Conservation (phyloP, 2,329 filamentous ascomycete genomes). For the Fusarium odoratissimum region DNA sequence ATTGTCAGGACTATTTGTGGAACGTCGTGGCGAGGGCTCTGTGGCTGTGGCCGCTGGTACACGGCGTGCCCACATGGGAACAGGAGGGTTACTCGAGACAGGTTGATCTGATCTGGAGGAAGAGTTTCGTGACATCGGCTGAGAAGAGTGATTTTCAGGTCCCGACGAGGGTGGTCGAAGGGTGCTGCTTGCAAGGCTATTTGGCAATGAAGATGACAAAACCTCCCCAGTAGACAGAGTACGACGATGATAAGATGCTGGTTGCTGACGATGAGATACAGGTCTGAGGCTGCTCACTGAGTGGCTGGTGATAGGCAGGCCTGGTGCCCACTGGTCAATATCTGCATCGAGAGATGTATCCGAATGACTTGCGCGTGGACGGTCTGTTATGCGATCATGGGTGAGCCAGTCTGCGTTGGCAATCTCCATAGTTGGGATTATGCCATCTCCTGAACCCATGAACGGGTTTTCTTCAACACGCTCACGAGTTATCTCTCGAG, state of each 20-base stretch:
- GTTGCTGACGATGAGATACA: neutral
- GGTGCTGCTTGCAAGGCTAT: conserved; percentile 28
- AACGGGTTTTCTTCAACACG: conserved; percentile 30
- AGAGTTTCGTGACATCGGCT: conserved; percentile 35
- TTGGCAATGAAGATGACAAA: conserved; percentile 27
- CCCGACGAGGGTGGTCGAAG: conserved; percentile 26
- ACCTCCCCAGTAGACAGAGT: conserved; percentile 20
- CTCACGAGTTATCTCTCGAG: conserved; percentile 7
- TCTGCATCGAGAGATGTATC: conserved; percentile 29
- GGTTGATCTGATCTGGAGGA: conserved; percentile 25
- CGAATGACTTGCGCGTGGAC: conserved; percentile 16
- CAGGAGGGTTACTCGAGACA: neutral
- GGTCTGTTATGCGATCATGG: neutral
- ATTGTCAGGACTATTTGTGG: conserved; percentile 10
- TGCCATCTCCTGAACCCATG: conserved; percentile 16
- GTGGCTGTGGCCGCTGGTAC: conserved; percentile 33
- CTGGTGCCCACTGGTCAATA: conserved; percentile 27
- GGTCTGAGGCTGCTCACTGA: conserved; percentile 27
- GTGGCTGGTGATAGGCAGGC: conserved; percentile 27
- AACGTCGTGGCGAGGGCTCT: conserved; percentile 33
- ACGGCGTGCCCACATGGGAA: conserved; percentile 11
- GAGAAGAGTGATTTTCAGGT: conserved; percentile 35
- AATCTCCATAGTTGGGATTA: conserved; percentile 20
- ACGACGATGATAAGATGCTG: conserved; percentile 1
- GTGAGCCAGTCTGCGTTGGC: conserved; percentile 26